Evolutionary conservation across 192 early-diverging fungal genomes (phyloP).

Genomic region (Coemansia sp.): DNA sequence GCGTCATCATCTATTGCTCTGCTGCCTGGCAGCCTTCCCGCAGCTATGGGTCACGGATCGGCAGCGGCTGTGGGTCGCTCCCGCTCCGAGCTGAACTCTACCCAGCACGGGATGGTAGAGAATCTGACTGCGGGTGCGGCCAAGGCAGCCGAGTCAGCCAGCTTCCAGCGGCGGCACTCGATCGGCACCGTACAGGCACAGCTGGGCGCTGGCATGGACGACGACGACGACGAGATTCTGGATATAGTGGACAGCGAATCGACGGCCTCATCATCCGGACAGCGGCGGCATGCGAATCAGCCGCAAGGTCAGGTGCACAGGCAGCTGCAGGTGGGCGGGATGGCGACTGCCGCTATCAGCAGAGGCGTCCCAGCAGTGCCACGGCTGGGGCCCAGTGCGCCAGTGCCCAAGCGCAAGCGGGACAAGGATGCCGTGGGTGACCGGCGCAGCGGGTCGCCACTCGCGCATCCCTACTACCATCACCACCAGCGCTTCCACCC

Average conservation of each 20-base stretch:
- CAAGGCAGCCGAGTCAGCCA: background rate
- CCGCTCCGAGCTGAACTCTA: slow-evolving; percentile 3
- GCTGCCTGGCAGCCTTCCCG: slow-evolving; percentile 1
- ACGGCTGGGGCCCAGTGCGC: slow-evolving; percentile 7
- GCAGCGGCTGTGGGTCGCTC: slow-evolving; percentile 5
- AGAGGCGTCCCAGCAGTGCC: slow-evolving; percentile 1
- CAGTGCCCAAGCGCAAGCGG: slow-evolving; percentile 43
- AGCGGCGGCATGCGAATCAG: slow-evolving; percentile 19
- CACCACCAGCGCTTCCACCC: slow-evolving; percentile 12
- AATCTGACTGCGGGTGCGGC: background rate
- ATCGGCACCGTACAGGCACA: slow-evolving; percentile 40
- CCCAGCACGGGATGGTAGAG: background rate
- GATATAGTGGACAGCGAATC: slow-evolving; percentile 29
- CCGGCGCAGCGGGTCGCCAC: slow-evolving; percentile 27
- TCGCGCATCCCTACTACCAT: slow-evolving; percentile 2
- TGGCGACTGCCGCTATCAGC: background rate
- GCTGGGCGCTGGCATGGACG: slow-evolving; percentile 16
- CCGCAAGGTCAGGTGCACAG: slow-evolving; percentile 21
- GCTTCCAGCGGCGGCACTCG: slow-evolving; percentile 50
- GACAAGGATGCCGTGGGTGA: slow-evolving; percentile 17
- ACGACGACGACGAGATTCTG: slow-evolving; percentile 29
- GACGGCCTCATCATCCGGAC: background rate
- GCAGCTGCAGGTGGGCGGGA: slow-evolving; percentile 11
- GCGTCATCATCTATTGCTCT: slow-evolving; percentile 7
- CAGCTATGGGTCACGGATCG: slow-evolving; percentile 12